Evolutionary conservation across 208 protist species (phyloP).

Genomic region (Histomonas meleagridis): DNA sequence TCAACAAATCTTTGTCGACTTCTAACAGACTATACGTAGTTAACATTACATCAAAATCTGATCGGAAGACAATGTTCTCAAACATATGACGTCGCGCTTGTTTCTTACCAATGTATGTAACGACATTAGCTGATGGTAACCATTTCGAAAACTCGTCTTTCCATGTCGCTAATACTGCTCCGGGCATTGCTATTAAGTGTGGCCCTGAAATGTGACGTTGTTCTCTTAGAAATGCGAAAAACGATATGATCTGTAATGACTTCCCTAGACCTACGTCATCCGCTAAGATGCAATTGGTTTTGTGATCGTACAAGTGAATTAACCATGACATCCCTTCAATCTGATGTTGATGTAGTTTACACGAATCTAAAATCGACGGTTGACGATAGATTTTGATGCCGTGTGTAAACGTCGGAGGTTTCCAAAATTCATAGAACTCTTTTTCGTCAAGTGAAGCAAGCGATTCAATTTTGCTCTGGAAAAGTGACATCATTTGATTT

Average conservation of each 20-base stretch:
- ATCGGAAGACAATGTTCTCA: neutral
- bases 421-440: neutral
- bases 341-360: conserved; percentile 64
- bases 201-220: conserved; percentile 54
- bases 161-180: conserved; percentile 62
- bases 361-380: neutral
- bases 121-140: conserved; percentile 57
- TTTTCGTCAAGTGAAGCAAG: neutral
- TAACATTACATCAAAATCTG: neutral
- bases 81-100: conserved; percentile 39
- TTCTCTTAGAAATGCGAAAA: conserved; percentile 36
- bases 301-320: conserved; percentile 51
- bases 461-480: neutral
- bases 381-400: neutral
- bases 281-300: conserved; percentile 63
- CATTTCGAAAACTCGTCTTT: conserved; percentile 60
- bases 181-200: conserved; percentile 62
- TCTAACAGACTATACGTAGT: neutral
- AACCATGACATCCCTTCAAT: conserved; percentile 71
- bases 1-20: neutral
- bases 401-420: neutral
- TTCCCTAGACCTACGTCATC: conserved; percentile 74
- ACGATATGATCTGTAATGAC: conserved; percentile 48
- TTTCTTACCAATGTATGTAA: conserved; percentile 54
- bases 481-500: neutral